Percentiles rank a stretch among this genome's conserved stretches.
Evolutionary conservation across 495 filamentous ascomycete species (phyloP).

Genomic region (Chaetomium cochliodes): DNA sequence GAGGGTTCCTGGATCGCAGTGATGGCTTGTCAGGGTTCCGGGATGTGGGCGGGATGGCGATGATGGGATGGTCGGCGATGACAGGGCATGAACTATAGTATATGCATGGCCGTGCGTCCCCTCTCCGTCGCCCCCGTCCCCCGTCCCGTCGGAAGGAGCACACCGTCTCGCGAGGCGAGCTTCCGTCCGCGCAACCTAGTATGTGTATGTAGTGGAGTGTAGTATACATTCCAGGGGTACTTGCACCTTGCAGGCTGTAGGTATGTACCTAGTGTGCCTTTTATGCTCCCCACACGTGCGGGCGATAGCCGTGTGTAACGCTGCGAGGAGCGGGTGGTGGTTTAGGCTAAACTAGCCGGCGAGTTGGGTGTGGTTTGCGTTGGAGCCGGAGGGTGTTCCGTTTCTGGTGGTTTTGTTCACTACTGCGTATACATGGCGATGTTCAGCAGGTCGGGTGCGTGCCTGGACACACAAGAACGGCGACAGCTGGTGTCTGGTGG

Average conservation of each 20-base stretch:
- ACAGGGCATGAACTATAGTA: too few relatives aligned
- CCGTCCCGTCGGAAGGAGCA: too few relatives aligned
- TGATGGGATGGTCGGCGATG: too few relatives aligned
- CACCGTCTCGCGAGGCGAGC: too few relatives aligned
- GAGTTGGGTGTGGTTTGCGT: background rate
- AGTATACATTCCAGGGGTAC: background rate
- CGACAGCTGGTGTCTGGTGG: background rate
- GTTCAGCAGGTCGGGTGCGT: too few relatives aligned
- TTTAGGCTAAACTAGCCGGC: conserved; percentile 16
- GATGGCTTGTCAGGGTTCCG: too few relatives aligned
- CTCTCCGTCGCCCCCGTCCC: too few relatives aligned
- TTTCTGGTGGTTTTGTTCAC: background rate
- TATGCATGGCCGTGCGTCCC: too few relatives aligned
- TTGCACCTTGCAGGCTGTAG: background rate
- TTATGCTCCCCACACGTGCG: conserved; percentile 8
- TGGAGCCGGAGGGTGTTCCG: background rate
- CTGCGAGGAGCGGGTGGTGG: background rate
- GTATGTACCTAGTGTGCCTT: background rate
- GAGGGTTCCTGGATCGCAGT: too few relatives aligned
- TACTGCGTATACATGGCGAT: background rate
- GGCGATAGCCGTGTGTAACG: conserved; percentile 13
- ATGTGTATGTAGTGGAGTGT: too few relatives aligned
- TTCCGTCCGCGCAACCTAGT: too few relatives aligned
- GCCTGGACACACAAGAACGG: background rate
- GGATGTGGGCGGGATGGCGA: too few relatives aligned